These are phyloP conservation scores for Pinus taeda DNA, from an alignment of 75 land plant genomes.

Conservation along the genomic window DNA sequence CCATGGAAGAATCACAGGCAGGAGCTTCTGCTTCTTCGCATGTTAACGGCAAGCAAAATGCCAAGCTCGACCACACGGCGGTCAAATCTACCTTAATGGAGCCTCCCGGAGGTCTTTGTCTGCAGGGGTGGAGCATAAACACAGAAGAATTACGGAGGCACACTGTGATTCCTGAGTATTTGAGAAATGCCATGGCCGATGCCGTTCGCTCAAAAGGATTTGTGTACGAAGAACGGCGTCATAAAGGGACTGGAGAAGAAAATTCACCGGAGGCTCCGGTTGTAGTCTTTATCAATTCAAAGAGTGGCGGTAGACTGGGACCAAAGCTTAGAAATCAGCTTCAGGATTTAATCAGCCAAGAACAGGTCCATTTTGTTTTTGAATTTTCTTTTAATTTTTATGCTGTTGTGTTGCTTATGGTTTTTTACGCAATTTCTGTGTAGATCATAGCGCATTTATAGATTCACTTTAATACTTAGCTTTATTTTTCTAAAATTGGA, in stretches of 20 bases:
- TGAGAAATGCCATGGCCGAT: slow-evolving; percentile 57
- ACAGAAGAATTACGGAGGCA: slow-evolving; percentile 37
- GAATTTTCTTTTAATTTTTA: no score
- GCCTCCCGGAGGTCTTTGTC: slow-evolving; percentile 27
- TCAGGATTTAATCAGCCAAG: slow-evolving; percentile 24
- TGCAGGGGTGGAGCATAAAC: slow-evolving; percentile 38
- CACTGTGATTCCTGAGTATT: slow-evolving; percentile 63
- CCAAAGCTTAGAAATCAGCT: slow-evolving; percentile 22
- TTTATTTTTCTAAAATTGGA: no score
- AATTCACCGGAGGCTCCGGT: slow-evolving; percentile 31
- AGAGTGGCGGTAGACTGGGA: slow-evolving; percentile 48
- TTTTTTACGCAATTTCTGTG: no score
- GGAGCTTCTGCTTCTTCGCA: not conserved
- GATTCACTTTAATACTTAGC: no score
- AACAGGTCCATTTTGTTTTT: slow-evolving; percentile 22
- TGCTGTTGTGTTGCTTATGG: no score
- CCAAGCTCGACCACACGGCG: not conserved
- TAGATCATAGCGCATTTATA: no score
- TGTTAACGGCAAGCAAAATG: not conserved
- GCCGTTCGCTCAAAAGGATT: slow-evolving; percentile 48
- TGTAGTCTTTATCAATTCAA: slow-evolving; percentile 46
- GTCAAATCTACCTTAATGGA: slow-evolving; percentile 30
- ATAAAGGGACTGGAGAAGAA: not conserved
- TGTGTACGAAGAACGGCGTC: slow-evolving; percentile 8
- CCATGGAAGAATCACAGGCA: slow-evolving; percentile 1